Conservation (phyloP, 176 grass and related monocot genomes). For the Avena eriantha region DNA sequence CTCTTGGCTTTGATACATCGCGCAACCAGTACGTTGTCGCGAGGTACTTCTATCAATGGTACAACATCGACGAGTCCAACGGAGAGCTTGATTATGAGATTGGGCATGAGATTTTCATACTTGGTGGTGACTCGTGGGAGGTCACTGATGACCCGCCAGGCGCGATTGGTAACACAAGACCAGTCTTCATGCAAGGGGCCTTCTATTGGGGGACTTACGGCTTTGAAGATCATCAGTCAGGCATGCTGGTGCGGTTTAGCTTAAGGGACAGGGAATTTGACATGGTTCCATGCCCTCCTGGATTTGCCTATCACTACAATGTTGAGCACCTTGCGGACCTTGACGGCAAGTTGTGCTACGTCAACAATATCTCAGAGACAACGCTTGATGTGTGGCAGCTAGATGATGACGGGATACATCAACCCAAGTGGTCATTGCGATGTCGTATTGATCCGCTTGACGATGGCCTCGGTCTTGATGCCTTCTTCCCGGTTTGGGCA, state of each 20-base stretch:
- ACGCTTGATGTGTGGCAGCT: not conserved
- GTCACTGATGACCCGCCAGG: not conserved
- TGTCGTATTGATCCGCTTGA: not conserved
- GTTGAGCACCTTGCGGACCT: not conserved
- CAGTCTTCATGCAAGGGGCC: not conserved
- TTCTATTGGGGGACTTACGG: constrained; percentile 8
- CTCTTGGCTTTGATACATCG: not conserved
- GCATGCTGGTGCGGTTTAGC: constrained; percentile 7
- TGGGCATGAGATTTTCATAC: constrained; percentile 7
- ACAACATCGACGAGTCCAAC: not conserved
- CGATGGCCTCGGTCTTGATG: not conserved
- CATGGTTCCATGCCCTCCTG: not conserved
- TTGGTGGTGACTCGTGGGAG: not conserved
- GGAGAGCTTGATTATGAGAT: not conserved
- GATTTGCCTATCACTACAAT: not conserved
- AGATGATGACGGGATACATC: not conserved
- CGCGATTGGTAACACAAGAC: not conserved
- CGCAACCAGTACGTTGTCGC: not conserved
- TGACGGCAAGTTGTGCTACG: constrained; percentile 2
- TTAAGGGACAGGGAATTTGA: not conserved
- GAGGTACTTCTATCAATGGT: constrained; percentile 9
- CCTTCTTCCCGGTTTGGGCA: not conserved
- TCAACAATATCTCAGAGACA: too few relatives aligned
- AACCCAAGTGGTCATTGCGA: not conserved
- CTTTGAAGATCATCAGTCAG: too few relatives aligned